Base-by-base conservation (phyloP, 2,329 filamentous ascomycete species). In the Calcarisporium arbuscula region DNA sequence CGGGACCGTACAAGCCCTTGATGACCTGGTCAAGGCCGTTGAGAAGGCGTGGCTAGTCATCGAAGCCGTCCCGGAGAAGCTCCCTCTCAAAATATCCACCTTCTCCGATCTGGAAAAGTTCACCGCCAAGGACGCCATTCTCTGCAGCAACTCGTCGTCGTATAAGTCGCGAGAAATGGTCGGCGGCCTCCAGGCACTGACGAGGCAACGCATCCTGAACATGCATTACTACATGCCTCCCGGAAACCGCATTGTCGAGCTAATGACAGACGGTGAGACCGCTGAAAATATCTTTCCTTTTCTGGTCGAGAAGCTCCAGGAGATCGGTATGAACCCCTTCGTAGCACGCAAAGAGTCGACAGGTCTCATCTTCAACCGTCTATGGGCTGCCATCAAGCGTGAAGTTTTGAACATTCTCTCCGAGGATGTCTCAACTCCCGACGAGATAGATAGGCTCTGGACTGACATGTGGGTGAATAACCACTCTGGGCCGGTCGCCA, bases 321-420 rank as follows among this genome's bases (percentile, higher is more conserved):
- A 63, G n/a, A 58, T 54, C 4, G 68, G 60, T 0, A 59, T 62
- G 20, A 46, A 55, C 4, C 68, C 68, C 0, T 59, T 62, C 16
- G 42, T 53, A 5, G 67, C 68, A 1, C 44, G 56, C 6, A 66
- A 63, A 31, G 64, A 74, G 41, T 72, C 68, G 0, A 72, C 69
- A 0, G 66, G 72, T 0, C 68, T 75, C 41, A 67, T 77, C 22
- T 70, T 73, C 45, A 75, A 76, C 35, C 64, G 72, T 0, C 49
- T 76, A 0, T 77, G 72, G 71, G 72, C 72, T 0, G 72, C 72
- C 0, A 58, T 76, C 12, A 75, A 76, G 48, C 58, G 72, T 3
- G 72, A 77, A 42, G 50, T 54, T 1, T 40, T 76, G 33, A 61
- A 50, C 0, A 68, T 75, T 8, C 41, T 76, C 4, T 56, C 64